A percentile compares a stretch with the other conserved stretches of the same genome.
phyloP scores from a whole-genome alignment of 2,329 filamentous ascomycete species.

The Hypoxylon sp. region DNA sequence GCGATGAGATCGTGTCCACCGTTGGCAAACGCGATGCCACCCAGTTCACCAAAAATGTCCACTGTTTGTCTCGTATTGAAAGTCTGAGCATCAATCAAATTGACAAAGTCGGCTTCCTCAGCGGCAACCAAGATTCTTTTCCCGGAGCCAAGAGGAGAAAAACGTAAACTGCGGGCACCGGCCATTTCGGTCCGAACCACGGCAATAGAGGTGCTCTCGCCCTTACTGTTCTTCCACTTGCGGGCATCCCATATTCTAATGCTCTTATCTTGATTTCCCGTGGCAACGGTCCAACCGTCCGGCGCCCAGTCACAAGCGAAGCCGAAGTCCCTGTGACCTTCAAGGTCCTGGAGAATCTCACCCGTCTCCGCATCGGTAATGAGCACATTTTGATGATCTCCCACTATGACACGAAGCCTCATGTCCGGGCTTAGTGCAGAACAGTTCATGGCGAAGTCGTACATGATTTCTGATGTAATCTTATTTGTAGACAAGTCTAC shows the following conservation, averaged over 20 bases:
- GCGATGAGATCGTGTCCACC: slow-evolving; percentile 78
- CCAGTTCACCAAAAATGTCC: slow-evolving; percentile 82
- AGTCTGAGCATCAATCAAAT: slow-evolving; percentile 76
- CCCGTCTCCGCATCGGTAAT: slow-evolving; percentile 80
- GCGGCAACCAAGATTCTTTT: slow-evolving; percentile 77
- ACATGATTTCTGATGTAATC: slow-evolving; percentile 68
- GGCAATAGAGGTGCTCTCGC: slow-evolving; percentile 63
- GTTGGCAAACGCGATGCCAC: slow-evolving; percentile 76
- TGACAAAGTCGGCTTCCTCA: slow-evolving; percentile 82
- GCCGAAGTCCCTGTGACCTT: slow-evolving; percentile 77
- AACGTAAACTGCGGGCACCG: slow-evolving; percentile 77
- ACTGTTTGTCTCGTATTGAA: slow-evolving; percentile 77
- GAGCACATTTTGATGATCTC: slow-evolving; percentile 75
- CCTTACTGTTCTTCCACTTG: slow-evolving; percentile 72
- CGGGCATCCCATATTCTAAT: slow-evolving; percentile 84
- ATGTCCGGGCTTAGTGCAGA: slow-evolving; percentile 79
- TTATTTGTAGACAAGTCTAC: slow-evolving; percentile 72
- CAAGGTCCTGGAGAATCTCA: slow-evolving; percentile 68
- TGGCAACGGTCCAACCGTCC: slow-evolving; percentile 82
- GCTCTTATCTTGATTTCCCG: slow-evolving; percentile 80
- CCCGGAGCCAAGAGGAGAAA: slow-evolving; percentile 79
- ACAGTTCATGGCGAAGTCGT: slow-evolving; percentile 78
- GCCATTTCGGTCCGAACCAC: slow-evolving; percentile 76
- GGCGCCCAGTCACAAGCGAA: slow-evolving; percentile 87
- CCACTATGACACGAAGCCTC: slow-evolving; percentile 79